Percentiles rank a stretch among this genome's conserved stretches.
These are phyloP conservation scores for Luvunga scandens DNA, from an alignment of 345 rosid species.

Conservation along the genomic window DNA sequence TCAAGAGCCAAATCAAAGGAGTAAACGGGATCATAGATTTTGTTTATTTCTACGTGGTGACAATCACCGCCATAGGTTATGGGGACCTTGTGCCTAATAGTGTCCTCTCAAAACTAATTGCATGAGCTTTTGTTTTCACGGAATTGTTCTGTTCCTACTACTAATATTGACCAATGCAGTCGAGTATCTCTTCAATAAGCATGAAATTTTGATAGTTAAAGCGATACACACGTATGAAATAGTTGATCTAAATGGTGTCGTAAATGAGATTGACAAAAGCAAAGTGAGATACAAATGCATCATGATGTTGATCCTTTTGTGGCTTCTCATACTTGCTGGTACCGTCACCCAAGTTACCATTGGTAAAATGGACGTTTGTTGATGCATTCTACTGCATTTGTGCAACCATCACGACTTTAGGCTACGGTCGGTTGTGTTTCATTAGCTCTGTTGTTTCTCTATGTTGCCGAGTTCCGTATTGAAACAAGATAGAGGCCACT, in stretches of 20 bases:
- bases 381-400: too few species aligned
- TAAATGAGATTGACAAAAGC: constrained; percentile 48
- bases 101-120: constrained; percentile 53
- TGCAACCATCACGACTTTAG: too few species aligned
- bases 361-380: too few species aligned
- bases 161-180: constrained; percentile 58
- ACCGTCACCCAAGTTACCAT: too few species aligned
- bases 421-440: too few species aligned
- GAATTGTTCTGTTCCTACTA: constrained; percentile 70
- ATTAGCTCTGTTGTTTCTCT: too few species aligned
- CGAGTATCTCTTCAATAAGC: constrained; percentile 78
- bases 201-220: constrained; percentile 61
- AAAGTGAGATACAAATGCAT: too few species aligned
- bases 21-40: constrained; percentile 58
- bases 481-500: too few species aligned
- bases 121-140: constrained; percentile 79
- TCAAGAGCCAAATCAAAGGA: constrained; percentile 58
- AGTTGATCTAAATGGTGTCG: constrained; percentile 37
- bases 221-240: constrained; percentile 49
- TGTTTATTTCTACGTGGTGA: constrained; percentile 67
- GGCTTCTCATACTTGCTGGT: too few species aligned
- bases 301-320: too few species aligned
- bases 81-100: constrained; percentile 85
- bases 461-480: too few species aligned
- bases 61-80: constrained; percentile 93